These are phyloP conservation scores for Chaetothyriales sp. DNA, from an alignment of 2,329 filamentous ascomycete species.

Conservation along the genomic window DNA sequence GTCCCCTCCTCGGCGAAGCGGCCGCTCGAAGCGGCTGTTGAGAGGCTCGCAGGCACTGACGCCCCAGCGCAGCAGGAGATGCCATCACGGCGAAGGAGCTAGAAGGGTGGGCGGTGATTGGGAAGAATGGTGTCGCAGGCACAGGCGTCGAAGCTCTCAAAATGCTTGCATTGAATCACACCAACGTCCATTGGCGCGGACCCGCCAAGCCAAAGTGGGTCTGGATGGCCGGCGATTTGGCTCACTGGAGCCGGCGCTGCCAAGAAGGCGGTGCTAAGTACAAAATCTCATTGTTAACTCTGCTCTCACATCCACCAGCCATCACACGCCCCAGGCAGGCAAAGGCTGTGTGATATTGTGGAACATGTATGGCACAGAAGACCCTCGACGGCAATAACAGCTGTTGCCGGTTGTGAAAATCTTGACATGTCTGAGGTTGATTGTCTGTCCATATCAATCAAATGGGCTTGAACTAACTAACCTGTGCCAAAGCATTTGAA, in stretches of 20 bases:
- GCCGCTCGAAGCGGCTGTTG: conserved; percentile 46
- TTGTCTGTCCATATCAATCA: conserved; percentile 1
- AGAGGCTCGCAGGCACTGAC: conserved; percentile 50
- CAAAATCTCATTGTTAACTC: neutral
- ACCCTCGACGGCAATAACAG: neutral
- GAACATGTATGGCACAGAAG: neutral
- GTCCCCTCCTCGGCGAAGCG: conserved; percentile 43
- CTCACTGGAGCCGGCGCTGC: neutral
- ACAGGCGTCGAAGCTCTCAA: neutral
- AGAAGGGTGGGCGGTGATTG: neutral
- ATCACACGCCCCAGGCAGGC: neutral
- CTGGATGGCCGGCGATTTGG: neutral
- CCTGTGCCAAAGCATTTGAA: conserved; percentile 34
- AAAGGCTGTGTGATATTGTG: neutral
- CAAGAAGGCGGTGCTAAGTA: neutral
- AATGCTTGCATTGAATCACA: neutral
- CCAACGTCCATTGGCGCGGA: neutral
- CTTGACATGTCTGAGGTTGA: neutral
- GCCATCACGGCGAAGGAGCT: conserved; percentile 40
- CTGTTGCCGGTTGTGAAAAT: neutral
- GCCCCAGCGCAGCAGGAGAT: conserved; percentile 52
- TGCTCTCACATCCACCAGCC: neutral
- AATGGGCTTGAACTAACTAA: neutral
- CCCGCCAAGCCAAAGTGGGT: neutral
- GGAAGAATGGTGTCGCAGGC: neutral